Percentiles rank a stretch among this genome's conserved stretches.
phyloP scores from a whole-genome alignment of 2,329 filamentous ascomycete genomes.

The Verticillium albo-atrum region DNA sequence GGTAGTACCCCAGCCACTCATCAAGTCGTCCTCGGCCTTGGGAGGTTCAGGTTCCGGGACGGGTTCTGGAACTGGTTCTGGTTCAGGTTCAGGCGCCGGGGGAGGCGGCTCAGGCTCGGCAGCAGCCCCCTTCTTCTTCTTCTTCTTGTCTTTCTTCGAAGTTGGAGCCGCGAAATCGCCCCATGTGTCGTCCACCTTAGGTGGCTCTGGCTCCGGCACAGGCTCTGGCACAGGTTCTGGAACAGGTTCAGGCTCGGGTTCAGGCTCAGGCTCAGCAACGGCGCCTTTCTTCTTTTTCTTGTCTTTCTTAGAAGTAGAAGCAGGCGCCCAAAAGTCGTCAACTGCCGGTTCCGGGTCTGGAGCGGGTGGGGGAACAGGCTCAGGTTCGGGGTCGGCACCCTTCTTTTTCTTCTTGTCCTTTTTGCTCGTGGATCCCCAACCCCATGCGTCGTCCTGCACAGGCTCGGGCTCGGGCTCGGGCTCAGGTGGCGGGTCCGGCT shows the following conservation, averaged over 20 bases:
- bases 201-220: constrained; percentile 12
- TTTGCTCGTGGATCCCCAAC: constrained; percentile 15
- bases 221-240: constrained; percentile 20
- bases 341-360: constrained; percentile 1
- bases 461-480: constrained; percentile 9
- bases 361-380: constrained; percentile 16
- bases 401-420: constrained; percentile 28
- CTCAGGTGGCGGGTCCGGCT: constrained; percentile 16
- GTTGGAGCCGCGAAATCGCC: constrained; percentile 26
- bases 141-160: constrained; percentile 27
- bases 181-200: constrained; percentile 8
- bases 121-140: constrained; percentile 20
- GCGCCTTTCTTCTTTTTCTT: constrained; percentile 28
- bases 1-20: constrained; percentile 19
- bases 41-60: background rate
- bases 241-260: constrained; percentile 16
- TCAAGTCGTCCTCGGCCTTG: constrained; percentile 19
- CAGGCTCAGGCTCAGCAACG: constrained; percentile 15
- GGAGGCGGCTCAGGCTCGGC: constrained; percentile 5
- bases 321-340: constrained; percentile 14
- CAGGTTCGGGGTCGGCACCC: constrained; percentile 13
- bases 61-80: constrained; percentile 9
- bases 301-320: constrained; percentile 25
- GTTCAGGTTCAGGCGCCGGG: background rate
- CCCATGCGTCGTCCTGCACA: constrained; percentile 14